Percentiles rank a stretch among this genome's conserved stretches.
These are phyloP conservation scores for Coemansia sp. DNA, from an alignment of 192 early-diverging fungal species.

Conservation along the genomic window DNA sequence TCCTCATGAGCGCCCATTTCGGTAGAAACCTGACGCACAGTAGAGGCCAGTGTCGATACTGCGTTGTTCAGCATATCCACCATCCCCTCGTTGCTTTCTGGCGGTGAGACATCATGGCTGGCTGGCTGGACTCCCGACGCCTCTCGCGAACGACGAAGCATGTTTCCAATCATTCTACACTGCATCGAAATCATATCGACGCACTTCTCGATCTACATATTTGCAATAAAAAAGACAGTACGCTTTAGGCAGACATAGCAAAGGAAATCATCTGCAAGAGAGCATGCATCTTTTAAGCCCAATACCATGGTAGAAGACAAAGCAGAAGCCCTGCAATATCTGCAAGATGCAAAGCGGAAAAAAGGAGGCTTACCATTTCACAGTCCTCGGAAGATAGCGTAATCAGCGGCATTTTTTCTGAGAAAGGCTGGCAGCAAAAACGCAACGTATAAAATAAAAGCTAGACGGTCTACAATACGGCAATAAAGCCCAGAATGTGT, in stretches of 20 bases:
- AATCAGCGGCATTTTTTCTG: conserved; percentile 33
- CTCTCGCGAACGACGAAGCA: conserved; percentile 49
- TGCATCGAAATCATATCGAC: conserved; percentile 54
- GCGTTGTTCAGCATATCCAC: conserved; percentile 39
- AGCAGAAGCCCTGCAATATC: conserved; percentile 3
- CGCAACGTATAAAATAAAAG: background rate
- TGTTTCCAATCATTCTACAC: conserved; percentile 47
- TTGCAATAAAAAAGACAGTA: background rate
- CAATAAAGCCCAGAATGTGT: too few relatives aligned
- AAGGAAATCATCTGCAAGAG: conserved; percentile 2
- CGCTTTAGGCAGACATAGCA: background rate
- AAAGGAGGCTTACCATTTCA: conserved; percentile 40
- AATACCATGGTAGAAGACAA: conserved; percentile 12
- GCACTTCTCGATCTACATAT: conserved; percentile 47
- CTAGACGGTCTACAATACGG: background rate
- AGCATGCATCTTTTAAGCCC: conserved; percentile 7
- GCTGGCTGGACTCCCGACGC: conserved; percentile 13
- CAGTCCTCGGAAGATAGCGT: conserved; percentile 51
- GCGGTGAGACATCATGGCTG: conserved; percentile 9
- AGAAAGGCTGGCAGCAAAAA: background rate
- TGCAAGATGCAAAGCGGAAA: conserved; percentile 1
- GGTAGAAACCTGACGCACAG: conserved; percentile 30
- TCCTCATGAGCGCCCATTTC: conserved; percentile 18
- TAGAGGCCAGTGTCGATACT: conserved; percentile 25
- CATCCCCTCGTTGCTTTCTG: conserved; percentile 29